phyloP scores from a whole-genome alignment of 768 basidiomycete species.

The Serendipita sp. region DNA sequence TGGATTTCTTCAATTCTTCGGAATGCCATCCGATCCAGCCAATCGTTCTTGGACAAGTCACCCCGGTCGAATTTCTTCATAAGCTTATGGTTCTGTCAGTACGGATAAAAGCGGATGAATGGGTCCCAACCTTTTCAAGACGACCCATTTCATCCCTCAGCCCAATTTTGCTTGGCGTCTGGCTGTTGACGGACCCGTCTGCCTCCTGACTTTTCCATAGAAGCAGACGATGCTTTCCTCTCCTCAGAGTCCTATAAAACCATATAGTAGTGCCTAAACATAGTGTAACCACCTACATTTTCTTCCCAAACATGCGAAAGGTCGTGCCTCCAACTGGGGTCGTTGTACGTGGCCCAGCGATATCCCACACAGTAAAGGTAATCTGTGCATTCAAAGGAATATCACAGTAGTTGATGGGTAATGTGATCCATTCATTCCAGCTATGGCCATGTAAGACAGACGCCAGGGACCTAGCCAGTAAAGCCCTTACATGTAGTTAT shows the following conservation, averaged over 20 bases:
- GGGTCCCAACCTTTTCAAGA: conserved; percentile 60
- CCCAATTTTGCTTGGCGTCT: conserved; percentile 76
- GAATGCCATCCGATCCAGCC: conserved; percentile 88
- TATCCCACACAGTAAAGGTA: conserved; percentile 92
- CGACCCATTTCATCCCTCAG: conserved; percentile 86
- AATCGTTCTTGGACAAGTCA: conserved; percentile 85
- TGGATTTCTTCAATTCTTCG: conserved; percentile 92
- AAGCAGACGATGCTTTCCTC: conserved; percentile 79
- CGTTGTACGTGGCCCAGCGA: conserved; percentile 62
- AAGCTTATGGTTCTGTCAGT: conserved; percentile 17
- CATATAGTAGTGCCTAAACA: background rate
- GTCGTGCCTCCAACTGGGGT: conserved; percentile 84
- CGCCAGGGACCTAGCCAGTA: background rate
- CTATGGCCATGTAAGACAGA: conserved; percentile 22
- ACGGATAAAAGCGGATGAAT: background rate
- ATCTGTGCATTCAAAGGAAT: conserved; percentile 80
- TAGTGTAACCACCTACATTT: conserved; percentile 40
- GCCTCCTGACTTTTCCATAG: conserved; percentile 76
- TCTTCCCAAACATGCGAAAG: conserved; percentile 81
- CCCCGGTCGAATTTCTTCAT: conserved; percentile 95
- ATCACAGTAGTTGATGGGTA: conserved; percentile 88
- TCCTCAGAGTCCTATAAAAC: conserved; percentile 53
- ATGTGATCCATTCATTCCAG: conserved; percentile 91
- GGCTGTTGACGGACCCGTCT: conserved; percentile 64
- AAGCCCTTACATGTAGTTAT: conserved; percentile 45